phyloP scores from a whole-genome alignment of 495 filamentous ascomycete genomes.

The Ramalina peruviana region DNA sequence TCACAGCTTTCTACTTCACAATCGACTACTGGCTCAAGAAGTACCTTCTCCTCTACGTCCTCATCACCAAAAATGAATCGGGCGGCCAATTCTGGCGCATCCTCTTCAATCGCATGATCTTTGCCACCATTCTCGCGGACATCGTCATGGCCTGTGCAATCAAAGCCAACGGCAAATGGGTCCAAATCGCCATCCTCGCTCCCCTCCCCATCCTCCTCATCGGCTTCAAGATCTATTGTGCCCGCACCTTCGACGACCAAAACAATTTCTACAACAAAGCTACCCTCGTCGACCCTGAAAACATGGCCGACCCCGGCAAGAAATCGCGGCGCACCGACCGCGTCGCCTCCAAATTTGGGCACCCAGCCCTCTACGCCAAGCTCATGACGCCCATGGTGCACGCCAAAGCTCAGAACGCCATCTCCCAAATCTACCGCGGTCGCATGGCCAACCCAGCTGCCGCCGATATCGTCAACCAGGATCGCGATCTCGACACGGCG shows the following conservation, averaged over 20 bases:
- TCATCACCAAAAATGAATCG: conserved; percentile 90
- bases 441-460: conserved; percentile 48
- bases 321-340: conserved; percentile 48
- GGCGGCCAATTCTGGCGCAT: conserved; percentile 89
- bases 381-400: conserved; percentile 95
- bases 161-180: conserved; percentile 42
- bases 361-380: conserved; percentile 78
- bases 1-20: conserved; percentile 79
- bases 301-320: conserved; percentile 32
- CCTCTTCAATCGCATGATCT: conserved; percentile 81
- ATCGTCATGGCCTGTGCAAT: conserved; percentile 61
- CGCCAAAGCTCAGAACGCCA: conserved; percentile 67
- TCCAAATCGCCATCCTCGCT: conserved; percentile 49
- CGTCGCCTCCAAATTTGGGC: conserved; percentile 69
- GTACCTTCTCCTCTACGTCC: conserved; percentile 87
- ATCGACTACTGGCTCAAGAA: conserved; percentile 87
- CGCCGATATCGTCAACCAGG: conserved; percentile 34
- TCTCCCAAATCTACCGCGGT: conserved; percentile 69
- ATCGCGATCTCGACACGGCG: neutral
- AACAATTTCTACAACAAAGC: conserved; percentile 63
- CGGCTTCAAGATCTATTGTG: conserved; percentile 79
- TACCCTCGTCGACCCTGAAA: conserved; percentile 42
- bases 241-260: conserved; percentile 56
- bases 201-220: conserved; percentile 73
- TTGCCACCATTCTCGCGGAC: conserved; percentile 68